These are phyloP conservation scores for Inosperma sp. DNA, from an alignment of 768 basidiomycete genomes.

Conservation along the genomic window DNA sequence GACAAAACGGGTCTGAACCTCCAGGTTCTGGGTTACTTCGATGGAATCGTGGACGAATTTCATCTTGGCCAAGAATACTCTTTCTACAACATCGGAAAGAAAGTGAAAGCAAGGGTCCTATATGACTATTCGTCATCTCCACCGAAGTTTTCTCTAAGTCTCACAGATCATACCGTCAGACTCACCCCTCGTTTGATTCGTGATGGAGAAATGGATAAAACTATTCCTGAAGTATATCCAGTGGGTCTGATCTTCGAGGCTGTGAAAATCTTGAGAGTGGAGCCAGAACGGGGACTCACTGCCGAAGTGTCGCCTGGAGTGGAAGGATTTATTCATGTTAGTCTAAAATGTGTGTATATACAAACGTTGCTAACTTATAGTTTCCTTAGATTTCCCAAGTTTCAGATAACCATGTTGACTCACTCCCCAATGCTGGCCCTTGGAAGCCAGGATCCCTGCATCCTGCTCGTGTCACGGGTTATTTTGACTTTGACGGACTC, in stretches of 20 bases:
- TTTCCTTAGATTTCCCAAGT: conserved; percentile 80
- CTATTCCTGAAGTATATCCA: conserved; percentile 57
- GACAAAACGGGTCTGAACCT: conserved; percentile 89
- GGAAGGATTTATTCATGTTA: conserved; percentile 84
- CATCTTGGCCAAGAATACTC: conserved; percentile 57
- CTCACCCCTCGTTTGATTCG: conserved; percentile 41
- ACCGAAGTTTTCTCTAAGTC: conserved; percentile 77
- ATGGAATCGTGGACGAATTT: conserved; percentile 80
- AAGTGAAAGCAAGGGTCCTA: conserved; percentile 79
- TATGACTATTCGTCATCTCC: conserved; percentile 76
- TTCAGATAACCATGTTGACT: conserved; percentile 84
- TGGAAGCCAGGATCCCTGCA: conserved; percentile 81
- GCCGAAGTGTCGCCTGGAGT: conserved; percentile 60
- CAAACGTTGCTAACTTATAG: conserved; percentile 5
- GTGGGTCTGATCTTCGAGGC: conserved; percentile 68
- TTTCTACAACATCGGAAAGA: conserved; percentile 59
- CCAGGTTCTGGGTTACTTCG: conserved; percentile 88
- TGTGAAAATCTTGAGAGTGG: conserved; percentile 70
- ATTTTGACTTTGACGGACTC: conserved; percentile 80
- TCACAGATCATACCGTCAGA: conserved; percentile 64
- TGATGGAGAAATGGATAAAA: conserved; percentile 18
- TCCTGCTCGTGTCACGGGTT: conserved; percentile 81
- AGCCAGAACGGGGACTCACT: conserved; percentile 77
- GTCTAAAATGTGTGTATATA: conserved; percentile 25
- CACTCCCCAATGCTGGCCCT: conserved; percentile 70